A percentile compares a stretch with the other conserved stretches of the same genome.
Conservation (phyloP, 805 yeast genomes). For the Kodamaea sagamina region DNA sequence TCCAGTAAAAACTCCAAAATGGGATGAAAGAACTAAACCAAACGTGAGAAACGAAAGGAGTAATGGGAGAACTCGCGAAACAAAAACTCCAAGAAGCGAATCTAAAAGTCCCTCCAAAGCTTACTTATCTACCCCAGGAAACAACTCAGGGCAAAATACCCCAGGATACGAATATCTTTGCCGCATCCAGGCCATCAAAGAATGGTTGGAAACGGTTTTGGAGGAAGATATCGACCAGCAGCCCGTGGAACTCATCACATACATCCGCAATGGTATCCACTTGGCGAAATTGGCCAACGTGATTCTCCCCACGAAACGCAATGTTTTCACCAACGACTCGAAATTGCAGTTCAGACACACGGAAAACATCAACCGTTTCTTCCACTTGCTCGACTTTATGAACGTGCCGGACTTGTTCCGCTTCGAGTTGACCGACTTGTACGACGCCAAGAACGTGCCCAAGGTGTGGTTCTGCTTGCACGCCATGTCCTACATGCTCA, state of each 20-base stretch:
- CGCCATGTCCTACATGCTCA: conserved; percentile 76
- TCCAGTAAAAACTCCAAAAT: neutral
- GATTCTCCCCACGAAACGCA: conserved; percentile 65
- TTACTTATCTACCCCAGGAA: conserved; percentile 31
- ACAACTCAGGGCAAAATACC: conserved; percentile 31
- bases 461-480: conserved; percentile 92
- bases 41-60: too few relatives aligned
- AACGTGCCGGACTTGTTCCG: conserved; percentile 84
- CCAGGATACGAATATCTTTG: conserved; percentile 74
- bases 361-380: conserved; percentile 86
- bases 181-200: conserved; percentile 76
- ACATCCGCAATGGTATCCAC: conserved; percentile 79
- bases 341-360: conserved; percentile 83
- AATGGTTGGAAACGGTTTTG: conserved; percentile 71
- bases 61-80: neutral
- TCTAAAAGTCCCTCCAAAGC: conserved; percentile 17
- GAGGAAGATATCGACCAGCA: conserved; percentile 56
- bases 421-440: conserved; percentile 90
- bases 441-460: conserved; percentile 89
- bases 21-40: too few relatives aligned
- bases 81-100: neutral
- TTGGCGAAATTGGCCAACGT: conserved; percentile 76
- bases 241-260: conserved; percentile 60
- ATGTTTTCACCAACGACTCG: conserved; percentile 54
- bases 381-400: conserved; percentile 65